Conservation (phyloP, 2,329 filamentous ascomycete genomes). For the Xylaria sp. region DNA sequence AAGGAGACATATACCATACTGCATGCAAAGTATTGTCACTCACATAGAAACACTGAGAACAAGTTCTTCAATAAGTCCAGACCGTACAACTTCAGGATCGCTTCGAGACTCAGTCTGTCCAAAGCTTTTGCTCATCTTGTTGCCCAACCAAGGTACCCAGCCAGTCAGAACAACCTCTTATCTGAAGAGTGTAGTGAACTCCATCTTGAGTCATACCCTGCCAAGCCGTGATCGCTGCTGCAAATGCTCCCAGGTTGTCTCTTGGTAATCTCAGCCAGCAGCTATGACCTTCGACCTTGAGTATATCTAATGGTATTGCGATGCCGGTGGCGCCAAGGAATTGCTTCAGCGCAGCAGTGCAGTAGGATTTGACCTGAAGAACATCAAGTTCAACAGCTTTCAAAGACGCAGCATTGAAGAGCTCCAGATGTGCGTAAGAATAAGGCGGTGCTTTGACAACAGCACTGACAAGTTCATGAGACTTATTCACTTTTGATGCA, state of each 20-base stretch:
- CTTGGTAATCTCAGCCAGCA: constrained; percentile 74
- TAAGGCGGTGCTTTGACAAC: constrained; percentile 64
- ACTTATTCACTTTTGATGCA: constrained; percentile 49
- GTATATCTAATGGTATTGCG: constrained; percentile 75
- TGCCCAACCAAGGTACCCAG: constrained; percentile 68
- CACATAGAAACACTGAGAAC: constrained; percentile 17
- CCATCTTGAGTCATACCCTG: constrained; percentile 58
- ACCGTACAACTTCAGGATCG: constrained; percentile 6
- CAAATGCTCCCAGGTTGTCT: constrained; percentile 68
- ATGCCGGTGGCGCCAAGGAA: constrained; percentile 77
- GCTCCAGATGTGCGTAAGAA: constrained; percentile 67
- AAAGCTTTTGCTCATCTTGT: constrained; percentile 60
- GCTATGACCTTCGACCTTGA: constrained; percentile 66
- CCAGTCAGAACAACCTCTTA: constrained; percentile 72
- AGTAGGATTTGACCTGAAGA: constrained; percentile 71
- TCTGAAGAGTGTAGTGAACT: constrained; percentile 62
- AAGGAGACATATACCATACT: constrained; percentile 38
- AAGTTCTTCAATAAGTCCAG: neutral
- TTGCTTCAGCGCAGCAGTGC: constrained; percentile 71
- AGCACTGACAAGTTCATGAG: constrained; percentile 62
- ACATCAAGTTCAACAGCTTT: constrained; percentile 61
- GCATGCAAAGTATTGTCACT: constrained; percentile 24
- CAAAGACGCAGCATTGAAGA: constrained; percentile 52
- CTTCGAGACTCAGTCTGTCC: constrained; percentile 54
- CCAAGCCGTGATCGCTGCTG: constrained; percentile 75